Evolutionary conservation across 805 yeast species (phyloP).

Genomic region (Lipomyces japonicus): DNA sequence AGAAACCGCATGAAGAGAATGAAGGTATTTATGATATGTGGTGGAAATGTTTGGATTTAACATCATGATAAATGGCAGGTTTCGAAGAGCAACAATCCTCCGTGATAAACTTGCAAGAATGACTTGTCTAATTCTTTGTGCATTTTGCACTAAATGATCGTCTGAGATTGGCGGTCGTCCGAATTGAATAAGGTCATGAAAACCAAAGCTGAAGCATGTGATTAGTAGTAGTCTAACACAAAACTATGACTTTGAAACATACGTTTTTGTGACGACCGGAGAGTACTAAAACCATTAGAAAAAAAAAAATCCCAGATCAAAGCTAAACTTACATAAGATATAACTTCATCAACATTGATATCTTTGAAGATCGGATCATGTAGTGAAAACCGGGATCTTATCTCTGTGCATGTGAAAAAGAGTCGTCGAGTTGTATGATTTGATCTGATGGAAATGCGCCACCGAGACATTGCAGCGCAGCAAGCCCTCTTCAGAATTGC

Average conservation of each 20-base stretch:
- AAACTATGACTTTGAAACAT: background rate
- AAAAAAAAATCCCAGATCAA: background rate
- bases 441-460: too few species aligned
- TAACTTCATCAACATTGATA: slow-evolving; percentile 7
- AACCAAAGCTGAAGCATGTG: slow-evolving; percentile 1
- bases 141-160: slow-evolving; percentile 35
- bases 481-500: too few species aligned
- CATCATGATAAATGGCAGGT: slow-evolving; percentile 77
- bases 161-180: slow-evolving; percentile 33
- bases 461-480: too few species aligned
- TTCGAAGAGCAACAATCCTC: slow-evolving; percentile 64
- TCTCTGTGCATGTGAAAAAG: background rate
- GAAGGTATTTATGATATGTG: slow-evolving; percentile 68
- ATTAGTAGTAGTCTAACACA: background rate
- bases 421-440: too few species aligned
- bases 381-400: slow-evolving; percentile 12
- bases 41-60: slow-evolving; percentile 82
- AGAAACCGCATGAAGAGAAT: slow-evolving; percentile 47
- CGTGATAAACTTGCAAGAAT: slow-evolving; percentile 50
- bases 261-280: background rate
- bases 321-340: slow-evolving; percentile 2
- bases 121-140: slow-evolving; percentile 28
- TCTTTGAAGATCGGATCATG: slow-evolving; percentile 15
- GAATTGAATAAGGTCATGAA: slow-evolving; percentile 30
- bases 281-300: background rate